Percentiles rank a stretch among this genome's conserved stretches.
These are phyloP conservation scores for Russula vinacea DNA, from an alignment of 768 basidiomycete genomes.

Conservation along the genomic window DNA sequence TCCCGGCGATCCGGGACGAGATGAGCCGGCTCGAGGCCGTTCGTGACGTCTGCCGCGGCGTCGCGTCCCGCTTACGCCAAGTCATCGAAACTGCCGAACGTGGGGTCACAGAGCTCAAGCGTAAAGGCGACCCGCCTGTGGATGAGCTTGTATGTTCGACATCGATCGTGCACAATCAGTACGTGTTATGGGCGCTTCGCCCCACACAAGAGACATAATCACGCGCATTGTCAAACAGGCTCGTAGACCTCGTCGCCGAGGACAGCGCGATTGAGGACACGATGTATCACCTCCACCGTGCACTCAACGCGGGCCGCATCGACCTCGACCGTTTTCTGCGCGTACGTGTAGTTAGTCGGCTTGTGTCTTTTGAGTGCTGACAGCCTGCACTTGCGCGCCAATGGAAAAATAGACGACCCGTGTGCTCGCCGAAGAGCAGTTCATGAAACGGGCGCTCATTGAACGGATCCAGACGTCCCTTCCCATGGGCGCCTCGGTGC, in stretches of 20 bases:
- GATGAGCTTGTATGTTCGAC: slow-evolving; percentile 97
- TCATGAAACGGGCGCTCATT: slow-evolving; percentile 91
- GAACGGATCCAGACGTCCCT: slow-evolving; percentile 78
- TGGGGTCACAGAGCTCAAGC: slow-evolving; percentile 71
- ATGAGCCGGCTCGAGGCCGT: slow-evolving; percentile 94
- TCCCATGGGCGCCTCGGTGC: slow-evolving; percentile 42
- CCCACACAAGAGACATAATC: not conserved
- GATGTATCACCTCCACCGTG: slow-evolving; percentile 93
- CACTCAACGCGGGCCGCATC: slow-evolving; percentile 84
- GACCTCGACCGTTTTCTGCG: slow-evolving; percentile 94
- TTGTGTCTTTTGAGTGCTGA: not conserved
- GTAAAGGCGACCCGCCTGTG: slow-evolving; percentile 87
- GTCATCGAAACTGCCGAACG: slow-evolving; percentile 67
- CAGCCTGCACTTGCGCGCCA: not conserved
- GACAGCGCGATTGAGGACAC: slow-evolving; percentile 99
- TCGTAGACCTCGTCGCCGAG: slow-evolving; percentile 97
- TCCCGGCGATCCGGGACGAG: slow-evolving; percentile 94
- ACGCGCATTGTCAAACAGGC: slow-evolving; percentile 45
- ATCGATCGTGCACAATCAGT: slow-evolving; percentile 97
- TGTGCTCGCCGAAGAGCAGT: slow-evolving; percentile 90
- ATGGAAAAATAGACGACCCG: slow-evolving; percentile 61
- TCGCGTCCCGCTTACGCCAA: slow-evolving; percentile 60
- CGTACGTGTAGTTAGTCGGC: slow-evolving; percentile 46
- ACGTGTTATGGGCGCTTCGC: slow-evolving; percentile 37
- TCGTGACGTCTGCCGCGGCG: slow-evolving; percentile 80